Evolutionary conservation across 768 basidiomycete genomes (phyloP).

Genomic region (Hortiboletus campestris): DNA sequence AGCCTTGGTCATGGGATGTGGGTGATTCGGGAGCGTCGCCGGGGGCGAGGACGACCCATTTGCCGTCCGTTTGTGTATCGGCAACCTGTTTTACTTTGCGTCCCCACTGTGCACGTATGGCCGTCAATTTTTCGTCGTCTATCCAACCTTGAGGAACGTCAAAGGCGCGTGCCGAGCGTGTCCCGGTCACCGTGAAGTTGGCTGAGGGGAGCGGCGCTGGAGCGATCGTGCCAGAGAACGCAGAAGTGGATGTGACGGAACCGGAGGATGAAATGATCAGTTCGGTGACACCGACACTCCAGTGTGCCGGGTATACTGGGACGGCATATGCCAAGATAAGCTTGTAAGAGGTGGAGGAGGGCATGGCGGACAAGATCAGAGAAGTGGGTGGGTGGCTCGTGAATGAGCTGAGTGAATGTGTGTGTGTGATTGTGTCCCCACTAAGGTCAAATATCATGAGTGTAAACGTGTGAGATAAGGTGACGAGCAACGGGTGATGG

Average conservation of each 20-base stretch:
- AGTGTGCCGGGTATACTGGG: conserved; percentile 79
- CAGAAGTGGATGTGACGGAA: conserved; percentile 7
- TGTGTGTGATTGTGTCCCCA: conserved; percentile 46
- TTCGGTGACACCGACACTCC: conserved; percentile 76
- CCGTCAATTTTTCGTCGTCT: conserved; percentile 58
- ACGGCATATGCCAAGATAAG: conserved; percentile 71
- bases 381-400: conserved; percentile 79
- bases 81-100: conserved; percentile 69
- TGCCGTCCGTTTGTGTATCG: conserved; percentile 81
- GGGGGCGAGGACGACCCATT: conserved; percentile 79
- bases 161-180: conserved; percentile 64
- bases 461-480: conserved; percentile 63
- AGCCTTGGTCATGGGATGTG: conserved; percentile 6
- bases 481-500: conserved; percentile 74
- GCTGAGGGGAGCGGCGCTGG: conserved; percentile 16
- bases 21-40: conserved; percentile 36
- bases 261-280: conserved; percentile 53
- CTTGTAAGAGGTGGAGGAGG: conserved; percentile 59
- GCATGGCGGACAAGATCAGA: conserved; percentile 65
- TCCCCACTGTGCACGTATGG: conserved; percentile 73
- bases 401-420: conserved; percentile 72
- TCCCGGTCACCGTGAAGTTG: conserved; percentile 50
- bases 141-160: conserved; percentile 74
- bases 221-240: conserved; percentile 2
- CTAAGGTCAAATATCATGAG: conserved; percentile 74